Percentiles rank a stretch among this genome's conserved stretches.
Conservation (phyloP, 805 yeast species). For the Zygosaccharomyces lentus region DNA sequence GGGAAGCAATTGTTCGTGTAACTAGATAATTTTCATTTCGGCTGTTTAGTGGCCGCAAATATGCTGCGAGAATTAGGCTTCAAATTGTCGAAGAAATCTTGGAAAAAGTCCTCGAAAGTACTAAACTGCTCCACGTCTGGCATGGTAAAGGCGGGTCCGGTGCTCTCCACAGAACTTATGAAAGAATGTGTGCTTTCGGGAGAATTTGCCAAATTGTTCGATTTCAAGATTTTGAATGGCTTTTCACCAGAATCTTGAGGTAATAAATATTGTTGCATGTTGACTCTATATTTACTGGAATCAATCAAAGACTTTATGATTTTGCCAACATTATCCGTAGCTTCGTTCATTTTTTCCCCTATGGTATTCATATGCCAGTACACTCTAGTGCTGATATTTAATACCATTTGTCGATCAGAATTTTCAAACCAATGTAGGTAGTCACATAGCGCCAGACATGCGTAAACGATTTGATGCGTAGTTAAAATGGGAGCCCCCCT, state of each 20-base stretch:
- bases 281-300: conserved; percentile 34
- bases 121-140: conserved; percentile 48
- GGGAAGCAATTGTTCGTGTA: conserved; percentile 5
- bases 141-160: conserved; percentile 22
- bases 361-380: conserved; percentile 57
- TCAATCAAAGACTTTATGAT: conserved; percentile 50
- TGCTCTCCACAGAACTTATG: conserved; percentile 11
- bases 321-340: conserved; percentile 55
- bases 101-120: conserved; percentile 55
- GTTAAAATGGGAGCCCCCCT: conserved; percentile 54
- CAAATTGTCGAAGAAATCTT: conserved; percentile 40
- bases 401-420: conserved; percentile 39
- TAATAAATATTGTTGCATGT: conserved; percentile 14
- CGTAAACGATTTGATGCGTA: conserved; percentile 49
- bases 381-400: conserved; percentile 47
- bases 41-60: conserved; percentile 17
- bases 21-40: background rate
- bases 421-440: conserved; percentile 39
- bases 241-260: background rate
- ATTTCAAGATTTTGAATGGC: conserved; percentile 8
- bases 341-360: conserved; percentile 54
- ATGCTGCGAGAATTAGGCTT: conserved; percentile 34
- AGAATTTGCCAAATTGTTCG: conserved; percentile 4
- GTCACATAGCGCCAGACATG: conserved; percentile 51
- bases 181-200: conserved; percentile 13